These are phyloP conservation scores for Neurospora sp. DNA, from an alignment of 495 filamentous ascomycete species.

Conservation along the genomic window DNA sequence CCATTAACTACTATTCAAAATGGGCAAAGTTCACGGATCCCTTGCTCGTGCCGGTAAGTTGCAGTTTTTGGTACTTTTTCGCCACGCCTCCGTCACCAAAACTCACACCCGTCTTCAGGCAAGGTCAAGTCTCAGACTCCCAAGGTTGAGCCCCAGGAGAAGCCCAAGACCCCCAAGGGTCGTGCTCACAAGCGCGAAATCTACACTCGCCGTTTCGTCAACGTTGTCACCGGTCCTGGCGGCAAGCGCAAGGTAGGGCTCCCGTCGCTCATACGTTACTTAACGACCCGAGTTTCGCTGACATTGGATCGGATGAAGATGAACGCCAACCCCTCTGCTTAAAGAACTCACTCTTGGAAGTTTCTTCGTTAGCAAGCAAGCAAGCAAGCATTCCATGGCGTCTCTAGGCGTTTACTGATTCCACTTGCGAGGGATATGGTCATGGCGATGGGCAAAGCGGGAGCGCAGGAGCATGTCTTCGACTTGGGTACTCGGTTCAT, in stretches of 20 bases:
- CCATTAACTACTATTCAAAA: conserved; percentile 40
- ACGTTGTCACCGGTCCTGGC: conserved; percentile 58
- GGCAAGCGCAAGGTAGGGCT: conserved; percentile 73
- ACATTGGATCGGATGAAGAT: conserved; percentile 25
- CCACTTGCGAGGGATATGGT: not conserved
- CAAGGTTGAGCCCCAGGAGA: conserved; percentile 70
- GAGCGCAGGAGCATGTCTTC: not conserved
- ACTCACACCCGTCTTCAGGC: conserved; percentile 2
- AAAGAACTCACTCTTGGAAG: conserved; percentile 8
- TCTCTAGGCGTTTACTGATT: not conserved
- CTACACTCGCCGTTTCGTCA: conserved; percentile 86
- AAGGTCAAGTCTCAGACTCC: conserved; percentile 91
- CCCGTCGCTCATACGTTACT: not conserved
- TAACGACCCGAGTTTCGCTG: not conserved
- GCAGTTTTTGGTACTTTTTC: not conserved
- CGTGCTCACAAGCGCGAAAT: conserved; percentile 78
- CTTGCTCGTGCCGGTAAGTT: conserved; percentile 82
- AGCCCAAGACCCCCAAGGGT: conserved; percentile 73
- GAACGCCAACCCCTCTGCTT: conserved; percentile 54
- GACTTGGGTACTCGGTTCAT: not conserved
- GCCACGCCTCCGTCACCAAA: not conserved
- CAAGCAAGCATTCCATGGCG: not conserved
- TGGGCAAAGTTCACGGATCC: conserved; percentile 87
- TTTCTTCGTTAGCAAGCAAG: not conserved
- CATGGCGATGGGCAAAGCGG: not conserved